Evolutionary conservation across 2,329 filamentous ascomycete species (phyloP).

Genomic region (Pyricularia grisea): DNA sequence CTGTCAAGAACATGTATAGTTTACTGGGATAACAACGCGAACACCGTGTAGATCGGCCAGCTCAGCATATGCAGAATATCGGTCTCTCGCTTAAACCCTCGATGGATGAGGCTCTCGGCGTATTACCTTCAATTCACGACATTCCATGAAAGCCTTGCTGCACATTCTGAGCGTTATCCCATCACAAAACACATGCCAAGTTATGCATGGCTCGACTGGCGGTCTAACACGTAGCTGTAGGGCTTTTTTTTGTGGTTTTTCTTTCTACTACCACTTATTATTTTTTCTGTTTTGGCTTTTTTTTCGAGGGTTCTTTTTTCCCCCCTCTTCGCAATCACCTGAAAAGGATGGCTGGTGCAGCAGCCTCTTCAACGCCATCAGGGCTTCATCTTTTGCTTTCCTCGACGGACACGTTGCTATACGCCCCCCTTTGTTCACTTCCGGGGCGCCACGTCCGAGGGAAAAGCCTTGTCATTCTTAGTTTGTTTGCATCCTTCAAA

Average conservation of each 20-base stretch:
- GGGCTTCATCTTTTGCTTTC: not conserved
- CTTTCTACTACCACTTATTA: not conserved
- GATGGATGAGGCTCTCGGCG: not conserved
- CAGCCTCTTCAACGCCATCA: not conserved
- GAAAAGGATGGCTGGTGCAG: not conserved
- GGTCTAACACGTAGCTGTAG: not conserved
- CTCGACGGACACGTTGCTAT: not conserved
- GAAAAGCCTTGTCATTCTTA: not conserved
- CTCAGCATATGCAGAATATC: not conserved
- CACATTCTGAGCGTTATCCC: not conserved
- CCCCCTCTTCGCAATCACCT: not conserved
- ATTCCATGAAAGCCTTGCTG: not conserved
- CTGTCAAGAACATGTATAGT: not conserved
- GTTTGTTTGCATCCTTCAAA: no score
- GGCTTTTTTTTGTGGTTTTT: not conserved
- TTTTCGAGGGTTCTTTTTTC: not conserved
- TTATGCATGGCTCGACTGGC: not conserved
- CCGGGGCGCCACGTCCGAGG: not conserved
- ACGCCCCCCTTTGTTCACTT: not conserved
- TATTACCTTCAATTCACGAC: not conserved
- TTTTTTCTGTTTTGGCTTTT: no score
- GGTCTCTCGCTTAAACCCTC: no score
- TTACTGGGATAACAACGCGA: not conserved
- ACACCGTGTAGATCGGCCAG: not conserved
- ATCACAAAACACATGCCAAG: constrained; percentile 14